Evolutionary conservation across 2,329 filamentous ascomycete genomes (phyloP), one percentile per base, ranked within the genome.

Genomic region (Rugonectria rugulosa): DNA sequence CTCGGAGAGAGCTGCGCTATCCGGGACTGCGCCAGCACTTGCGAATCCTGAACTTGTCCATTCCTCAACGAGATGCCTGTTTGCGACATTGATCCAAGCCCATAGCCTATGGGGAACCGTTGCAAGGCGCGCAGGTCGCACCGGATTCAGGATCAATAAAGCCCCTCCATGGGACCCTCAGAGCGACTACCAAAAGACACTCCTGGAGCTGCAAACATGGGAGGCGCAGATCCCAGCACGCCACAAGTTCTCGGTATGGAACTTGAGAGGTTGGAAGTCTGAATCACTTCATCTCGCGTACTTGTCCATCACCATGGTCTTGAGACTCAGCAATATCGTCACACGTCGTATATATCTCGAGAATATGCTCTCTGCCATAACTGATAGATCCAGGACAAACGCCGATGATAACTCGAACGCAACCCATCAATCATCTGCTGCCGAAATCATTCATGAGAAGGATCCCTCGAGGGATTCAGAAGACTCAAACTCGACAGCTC

Each of bases 61-160:
- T n/a, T 56, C 63, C 1, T 53, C 63, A 2, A 57, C 61, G 1
- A 58, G 72, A n/a, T 75, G 71, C 24, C 61, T 75, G 5, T 76
- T 75, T 57, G 73, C 73, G 4, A 72, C 68, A 1, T 58, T 76
- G 1, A 66, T 76, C 7, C 72, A 76, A 55, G 63, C 70, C 1
- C 73, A 76, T 54, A 68, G 66, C 24, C 61, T 75, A 19, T 76
- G 72, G 73, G 73, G 74, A 12, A 65, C 64, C 26, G 66, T 75
- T 12, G 72, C 73, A 0, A 53, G 72, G 8, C 56, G 64, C 14
- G 71, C 69, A 19, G 65, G 66, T 36, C 53, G 57, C 7, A 60
- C 53, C 23, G 57, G 47, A 10, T 49, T 31, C 17, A 37, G 21
- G 12, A 20, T 47, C 14, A 56, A 55, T 26, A 57, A 53, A 26